Evolutionary conservation across 768 basidiomycete genomes (phyloP), one percentile per base, ranked within the genome.

Genomic region (Tylopilus balloui): DNA sequence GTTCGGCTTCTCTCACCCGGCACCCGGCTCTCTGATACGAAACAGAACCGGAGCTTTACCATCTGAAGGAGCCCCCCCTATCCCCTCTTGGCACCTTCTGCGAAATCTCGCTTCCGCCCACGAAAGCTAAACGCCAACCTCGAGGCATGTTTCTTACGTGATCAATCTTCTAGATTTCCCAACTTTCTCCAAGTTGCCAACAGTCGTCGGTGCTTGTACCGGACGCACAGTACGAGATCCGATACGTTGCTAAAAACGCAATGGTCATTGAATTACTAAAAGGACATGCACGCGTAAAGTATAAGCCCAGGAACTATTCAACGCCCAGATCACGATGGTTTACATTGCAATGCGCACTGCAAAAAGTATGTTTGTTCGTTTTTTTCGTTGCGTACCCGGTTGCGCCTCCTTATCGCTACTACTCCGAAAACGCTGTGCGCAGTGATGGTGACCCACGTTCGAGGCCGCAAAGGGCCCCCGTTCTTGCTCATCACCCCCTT

Each of bases 21-120:
- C 24, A 45, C 6, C 31, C 49, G 41, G 45, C 23, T 39, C 36
- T 17, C 41, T 38, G 40, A 53, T 39, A 41, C 43, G 37, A 42
- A 27, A 3, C 28, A 14, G 27, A 28, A 13, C 21, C 52, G 56
- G 44, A 51, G 32, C 52, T 45, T 45, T 42, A 1, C 29, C 17
- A 23, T 43, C 14, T 13, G 6, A 25, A 38, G 40, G 9, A 28
- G 19, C 35, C 37, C 41, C 42, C 25, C 45, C 42, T 48, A 44
- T 25, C 45, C n/a, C 28, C 31, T 51, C 35, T 19, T 28, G 46
- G 38, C n/a, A 35, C 12, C 11, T 51, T n/a, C 60, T 60, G 57
- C 24, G 48, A 31, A 47, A n/a, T 11, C 7, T 40, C 35, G 29
- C 45, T 36, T 34, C 59, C 56, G 57, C 24, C 32, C 38, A n/a